Base-by-base conservation (phyloP, 495 filamentous ascomycete species). In the Neurospora sp. region DNA sequence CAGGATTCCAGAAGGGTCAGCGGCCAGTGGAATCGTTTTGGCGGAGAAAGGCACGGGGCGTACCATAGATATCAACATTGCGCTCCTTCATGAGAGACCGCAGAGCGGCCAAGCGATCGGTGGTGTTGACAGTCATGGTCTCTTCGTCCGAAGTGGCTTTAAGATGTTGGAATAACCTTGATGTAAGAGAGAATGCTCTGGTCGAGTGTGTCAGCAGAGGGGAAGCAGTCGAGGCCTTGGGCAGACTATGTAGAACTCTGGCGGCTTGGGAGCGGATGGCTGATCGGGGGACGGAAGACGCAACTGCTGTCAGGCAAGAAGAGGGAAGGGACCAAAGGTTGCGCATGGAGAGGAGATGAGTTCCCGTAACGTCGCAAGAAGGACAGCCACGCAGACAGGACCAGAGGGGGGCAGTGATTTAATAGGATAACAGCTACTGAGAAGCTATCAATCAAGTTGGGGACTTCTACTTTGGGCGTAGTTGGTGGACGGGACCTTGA, bases 51-150 rank as follows among this genome's bases (percentile, higher is more conserved):
- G 53, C 38, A 40, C 40, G n/a, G 42, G 31, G 75, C 87, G 83
- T 92, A 98, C 96, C 92, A 84, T 99, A 99, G 72, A 98, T 87
- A 82, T 98, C 94, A 53, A 99, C 86, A 72, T 93, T 91, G 76
- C 91, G 84, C 81, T 93, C 85, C 83, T 89, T 91, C 96, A 99
- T 99, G 78, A 98, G 85, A 79, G 91, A 85, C 78, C 96, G 88
- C 76, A 99, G 85, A 79, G 87, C 85, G 73, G 88, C 80, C 75
- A 99, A 87, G 73, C 95, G 92, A 71, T 89, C 85, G 69, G 89
- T 90, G 22, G 95, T 97, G 82, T 96, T 84, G 74, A 98, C 91
- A 46, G 88, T 91, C 80, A 88, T 93, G 93, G 97, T 98, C 18
- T 92, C 88, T 83, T 85, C 73, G 40, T 40, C 70, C 27, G 27